These are phyloP conservation scores for Delphinella strobiligena DNA, from an alignment of 2,329 filamentous ascomycete genomes.

Conservation along the genomic window DNA sequence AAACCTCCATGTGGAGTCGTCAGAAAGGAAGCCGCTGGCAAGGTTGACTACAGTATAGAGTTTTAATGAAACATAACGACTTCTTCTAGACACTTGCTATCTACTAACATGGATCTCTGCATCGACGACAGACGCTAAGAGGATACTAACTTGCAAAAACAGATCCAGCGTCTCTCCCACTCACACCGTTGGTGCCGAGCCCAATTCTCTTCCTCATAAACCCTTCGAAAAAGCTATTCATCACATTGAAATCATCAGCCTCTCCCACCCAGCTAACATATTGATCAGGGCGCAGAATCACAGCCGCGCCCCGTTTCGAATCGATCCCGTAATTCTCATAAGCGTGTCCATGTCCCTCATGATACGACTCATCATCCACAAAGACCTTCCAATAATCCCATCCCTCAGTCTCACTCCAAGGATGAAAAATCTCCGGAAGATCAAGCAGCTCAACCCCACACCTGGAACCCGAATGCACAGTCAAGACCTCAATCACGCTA, in stretches of 20 bases:
- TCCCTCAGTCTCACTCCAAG: constrained; percentile 21
- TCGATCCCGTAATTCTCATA: constrained; percentile 49
- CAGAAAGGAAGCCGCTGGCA: too few relatives aligned
- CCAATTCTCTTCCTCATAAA: constrained; percentile 5
- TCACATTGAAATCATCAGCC: constrained; percentile 17
- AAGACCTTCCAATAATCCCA: constrained; percentile 25
- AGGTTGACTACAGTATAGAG: too few relatives aligned
- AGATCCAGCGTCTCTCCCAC: too few relatives aligned
- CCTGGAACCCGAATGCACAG: constrained; percentile 45
- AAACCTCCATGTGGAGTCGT: too few relatives aligned
- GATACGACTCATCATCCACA: constrained; percentile 31
- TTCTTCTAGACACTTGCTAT: too few relatives aligned
- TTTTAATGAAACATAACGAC: too few relatives aligned
- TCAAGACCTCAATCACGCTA: constrained; percentile 44
- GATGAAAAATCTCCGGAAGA: constrained; percentile 30
- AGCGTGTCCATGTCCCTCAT: constrained; percentile 28
- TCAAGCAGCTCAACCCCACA: constrained; percentile 28
- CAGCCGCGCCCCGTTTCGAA: constrained; percentile 40
- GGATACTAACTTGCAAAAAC: too few relatives aligned
- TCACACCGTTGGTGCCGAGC: too few relatives aligned
- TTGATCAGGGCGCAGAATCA: constrained; percentile 52
- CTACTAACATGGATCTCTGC: too few relatives aligned
- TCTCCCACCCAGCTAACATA: constrained; percentile 41
- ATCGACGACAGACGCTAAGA: too few relatives aligned
- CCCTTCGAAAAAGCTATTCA: constrained; percentile 6